phyloP scores from a whole-genome alignment of 768 basidiomycete genomes.

The Jaapia argillacea region DNA sequence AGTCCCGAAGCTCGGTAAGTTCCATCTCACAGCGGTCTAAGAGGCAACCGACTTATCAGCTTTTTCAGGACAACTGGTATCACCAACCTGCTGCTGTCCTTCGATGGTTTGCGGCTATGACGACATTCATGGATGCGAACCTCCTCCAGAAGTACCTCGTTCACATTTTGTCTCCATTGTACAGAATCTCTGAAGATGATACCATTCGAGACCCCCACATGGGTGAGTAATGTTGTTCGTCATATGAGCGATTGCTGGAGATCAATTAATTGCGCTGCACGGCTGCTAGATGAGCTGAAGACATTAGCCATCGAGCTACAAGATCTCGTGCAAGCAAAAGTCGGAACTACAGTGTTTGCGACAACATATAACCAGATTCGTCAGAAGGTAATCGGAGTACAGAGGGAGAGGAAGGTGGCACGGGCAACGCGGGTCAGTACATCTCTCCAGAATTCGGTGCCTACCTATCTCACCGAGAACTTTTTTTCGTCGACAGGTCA shows the following conservation, averaged over 20 bases:
- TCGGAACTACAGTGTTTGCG: constrained; percentile 83
- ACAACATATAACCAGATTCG: constrained; percentile 71
- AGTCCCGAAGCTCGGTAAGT: constrained; percentile 35
- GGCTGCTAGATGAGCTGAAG: constrained; percentile 65
- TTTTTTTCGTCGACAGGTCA: constrained; percentile 31
- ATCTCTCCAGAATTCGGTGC: not conserved
- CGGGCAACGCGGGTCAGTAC: constrained; percentile 28
- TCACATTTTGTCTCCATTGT: constrained; percentile 80
- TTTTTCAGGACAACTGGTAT: constrained; percentile 64
- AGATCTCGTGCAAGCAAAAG: constrained; percentile 78
- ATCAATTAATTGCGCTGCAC: too few species aligned
- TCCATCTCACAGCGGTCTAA: not conserved
- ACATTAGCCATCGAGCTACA: constrained; percentile 73
- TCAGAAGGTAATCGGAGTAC: constrained; percentile 53
- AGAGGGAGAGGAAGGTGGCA: constrained; percentile 62
- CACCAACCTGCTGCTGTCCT: constrained; percentile 72
- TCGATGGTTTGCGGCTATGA: constrained; percentile 93
- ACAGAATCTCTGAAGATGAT: constrained; percentile 83
- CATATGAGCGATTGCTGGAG: not conserved
- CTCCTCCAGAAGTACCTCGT: constrained; percentile 61
- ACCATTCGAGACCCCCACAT: constrained; percentile 69
- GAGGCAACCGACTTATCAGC: constrained; percentile 3
- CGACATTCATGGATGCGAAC: constrained; percentile 50
- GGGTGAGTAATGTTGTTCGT: constrained; percentile 37
- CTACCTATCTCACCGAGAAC: not conserved